Base-by-base conservation (phyloP, 176 grass and related monocot genomes). In the Raddia guianensis region DNA sequence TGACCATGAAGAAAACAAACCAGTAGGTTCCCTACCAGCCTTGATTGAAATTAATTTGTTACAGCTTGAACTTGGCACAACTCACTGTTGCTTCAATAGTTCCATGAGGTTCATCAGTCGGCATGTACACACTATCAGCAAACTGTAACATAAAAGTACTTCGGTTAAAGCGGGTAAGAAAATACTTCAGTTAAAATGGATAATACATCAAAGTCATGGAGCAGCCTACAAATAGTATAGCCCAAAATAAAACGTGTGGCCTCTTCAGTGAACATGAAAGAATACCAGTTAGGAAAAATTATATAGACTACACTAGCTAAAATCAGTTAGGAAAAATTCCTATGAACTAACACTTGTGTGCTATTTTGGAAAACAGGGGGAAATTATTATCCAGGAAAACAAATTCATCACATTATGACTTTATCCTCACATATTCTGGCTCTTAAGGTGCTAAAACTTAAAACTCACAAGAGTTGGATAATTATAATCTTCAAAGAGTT, bases 71-170 rank as follows among this genome's bases (percentile, higher is more conserved):
- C 44, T 86, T 84, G 44, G 86, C 21, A 9, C 92, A 88, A 49
- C 86, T 89, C 64, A 98, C 1, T 2, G 90, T 93, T 82, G 96
- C 96, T 90, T 95, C 90, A 66, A 98, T 98, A 33, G 92, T 98
- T 71, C 96, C 96, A 57, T 98, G 96, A 3, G 96, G 96, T 61
- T 98, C 96, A 77, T 93, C 88, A 9, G 79, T 98, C 1, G 96
- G 96, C 86, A 98, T 51, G 77, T 95, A 95, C 35, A 98, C 92
- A 85, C 95, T 92, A 78, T 95, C 90, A 49, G 90, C 92, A 82
- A 98, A 98, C 92, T 95, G 84, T 86, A 14, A 68, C 12, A 50
- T 43, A 55, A 9, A n/a, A 9, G 61, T 37, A 37, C 19, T 43
- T 83, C 35, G 68, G 52, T 62, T 76, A 56, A 69, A 18, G 3